A percentile compares a stretch with the other conserved stretches of the same genome.
phyloP scores from a whole-genome alignment of 1,139 yeast genomes.

The Debaryomyces robertsiae region DNA sequence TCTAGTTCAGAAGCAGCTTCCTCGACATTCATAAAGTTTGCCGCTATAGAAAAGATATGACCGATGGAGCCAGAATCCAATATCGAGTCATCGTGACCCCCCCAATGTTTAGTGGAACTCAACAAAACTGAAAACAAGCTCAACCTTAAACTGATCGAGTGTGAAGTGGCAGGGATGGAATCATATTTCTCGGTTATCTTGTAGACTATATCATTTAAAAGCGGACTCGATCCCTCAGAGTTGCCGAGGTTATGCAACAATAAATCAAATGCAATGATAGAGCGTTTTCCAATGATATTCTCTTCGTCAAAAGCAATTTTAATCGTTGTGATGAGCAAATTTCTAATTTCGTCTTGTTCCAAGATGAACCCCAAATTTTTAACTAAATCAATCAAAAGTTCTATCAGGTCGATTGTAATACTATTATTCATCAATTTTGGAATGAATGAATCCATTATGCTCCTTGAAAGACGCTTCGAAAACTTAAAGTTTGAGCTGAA shows the following conservation, averaged over 20 bases:
- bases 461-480: conserved; percentile 23
- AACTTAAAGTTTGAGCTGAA: conserved; percentile 39
- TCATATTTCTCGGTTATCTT: conserved; percentile 8
- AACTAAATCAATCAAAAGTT: conserved; percentile 61
- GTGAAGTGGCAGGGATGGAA: neutral
- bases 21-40: conserved; percentile 30
- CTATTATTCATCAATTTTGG: conserved; percentile 24
- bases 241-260: conserved; percentile 38
- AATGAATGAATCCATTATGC: conserved; percentile 25
- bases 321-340: conserved; percentile 40
- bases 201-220: conserved; percentile 13
- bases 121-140: conserved; percentile 15
- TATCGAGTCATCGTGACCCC: conserved; percentile 13
- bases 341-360: conserved; percentile 38
- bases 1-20: conserved; percentile 35
- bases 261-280: conserved; percentile 57
- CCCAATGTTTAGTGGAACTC: conserved; percentile 19
- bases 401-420: conserved; percentile 60
- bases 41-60: conserved; percentile 23
- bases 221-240: conserved; percentile 16
- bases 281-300: conserved; percentile 53
- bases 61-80: conserved; percentile 11
- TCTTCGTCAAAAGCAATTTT: conserved; percentile 44
- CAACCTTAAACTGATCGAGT: conserved; percentile 10
- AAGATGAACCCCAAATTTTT: conserved; percentile 57